Evolutionary conservation across 108 stramenopile genomes (phyloP), one percentile per base, ranked within the genome.

Genomic region (Cyclotella baltica): DNA sequence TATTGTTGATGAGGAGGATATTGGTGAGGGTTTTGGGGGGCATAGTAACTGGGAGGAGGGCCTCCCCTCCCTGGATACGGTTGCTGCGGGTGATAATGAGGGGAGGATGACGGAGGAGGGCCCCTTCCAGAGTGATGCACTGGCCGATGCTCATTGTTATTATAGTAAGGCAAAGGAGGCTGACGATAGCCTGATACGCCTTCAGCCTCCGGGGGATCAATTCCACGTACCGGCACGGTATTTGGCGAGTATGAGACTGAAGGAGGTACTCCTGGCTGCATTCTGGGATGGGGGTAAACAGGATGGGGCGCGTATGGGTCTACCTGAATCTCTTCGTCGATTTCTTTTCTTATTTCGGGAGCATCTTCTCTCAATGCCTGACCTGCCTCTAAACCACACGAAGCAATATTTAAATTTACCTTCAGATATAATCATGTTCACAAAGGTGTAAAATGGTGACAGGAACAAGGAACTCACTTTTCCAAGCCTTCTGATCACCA

Each of bases 301-400:
- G 80, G 73, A 52, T 72, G 73, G 16, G 67, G 73, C n/a, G 67
- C 52, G 28, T 46, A 73, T 40, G 23, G 25, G 23, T 59, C 76
- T 36, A 56, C 66, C 20, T 53, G 36, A 38, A 64, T 34, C 33
- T 75, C 62, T 9, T 67, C 81, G 58, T 71, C 70, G 29, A 81
- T 70, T 66, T 67, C 81, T 71, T 81, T 81, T 28, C 83, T 29
- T 18, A 84, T 70, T 38, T 84, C 83, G 13, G 83, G 83, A 30
- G 83, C 83, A 67, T 84, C 86, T 57, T 86, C 86, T 2, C 85
- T 67, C 61, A 86, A 58, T 53, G 81, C 81, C 74, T 86, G 85
- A 29, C 83, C 77, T 8, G 81, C 78, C 61, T 86, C 81, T 81
- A 62, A 53, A 43, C 55, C 52, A 62, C 1, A 38, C 13, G 22